Evolutionary conservation across 257 asterid species (phyloP).

Genomic region (Jasminum sambac): DNA sequence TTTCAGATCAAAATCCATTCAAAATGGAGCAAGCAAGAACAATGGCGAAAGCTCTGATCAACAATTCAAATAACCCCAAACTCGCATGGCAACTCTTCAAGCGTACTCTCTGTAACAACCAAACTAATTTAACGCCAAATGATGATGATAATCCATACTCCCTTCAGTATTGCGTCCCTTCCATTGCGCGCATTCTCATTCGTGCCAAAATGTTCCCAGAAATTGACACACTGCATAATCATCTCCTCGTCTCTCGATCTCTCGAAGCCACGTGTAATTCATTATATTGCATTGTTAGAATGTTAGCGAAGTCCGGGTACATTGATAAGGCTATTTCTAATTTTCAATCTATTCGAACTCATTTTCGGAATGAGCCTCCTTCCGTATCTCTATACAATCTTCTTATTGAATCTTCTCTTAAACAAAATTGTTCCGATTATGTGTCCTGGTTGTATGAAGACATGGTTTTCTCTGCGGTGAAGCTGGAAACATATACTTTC

Average conservation of each 20-base stretch:
- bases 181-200: slow-evolving; percentile 61
- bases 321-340: slow-evolving; percentile 54
- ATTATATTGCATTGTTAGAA: slow-evolving; percentile 44
- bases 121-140: neutral
- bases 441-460: slow-evolving; percentile 70
- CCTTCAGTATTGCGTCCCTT: slow-evolving; percentile 38
- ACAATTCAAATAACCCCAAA: slow-evolving; percentile 53
- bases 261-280: slow-evolving; percentile 23
- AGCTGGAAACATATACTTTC: slow-evolving; percentile 67
- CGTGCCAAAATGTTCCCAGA: slow-evolving; percentile 65
- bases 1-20: neutral
- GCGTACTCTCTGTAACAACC: slow-evolving; percentile 36
- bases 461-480: slow-evolving; percentile 56
- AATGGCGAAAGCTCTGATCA: slow-evolving; percentile 51
- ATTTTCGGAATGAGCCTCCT: slow-evolving; percentile 49
- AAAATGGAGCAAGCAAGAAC: slow-evolving; percentile 40
- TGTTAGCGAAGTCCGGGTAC: slow-evolving; percentile 51
- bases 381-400: slow-evolving; percentile 55
- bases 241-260: slow-evolving; percentile 41
- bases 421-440: slow-evolving; percentile 26
- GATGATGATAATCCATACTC: slow-evolving; percentile 17
- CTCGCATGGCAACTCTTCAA: slow-evolving; percentile 84
- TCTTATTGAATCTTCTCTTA: slow-evolving; percentile 48
- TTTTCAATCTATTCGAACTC: slow-evolving; percentile 60
- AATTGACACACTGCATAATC: slow-evolving; percentile 56